These are phyloP conservation scores for Phaeotremella skinneri DNA, from an alignment of 768 basidiomycete species.

Conservation along the genomic window DNA sequence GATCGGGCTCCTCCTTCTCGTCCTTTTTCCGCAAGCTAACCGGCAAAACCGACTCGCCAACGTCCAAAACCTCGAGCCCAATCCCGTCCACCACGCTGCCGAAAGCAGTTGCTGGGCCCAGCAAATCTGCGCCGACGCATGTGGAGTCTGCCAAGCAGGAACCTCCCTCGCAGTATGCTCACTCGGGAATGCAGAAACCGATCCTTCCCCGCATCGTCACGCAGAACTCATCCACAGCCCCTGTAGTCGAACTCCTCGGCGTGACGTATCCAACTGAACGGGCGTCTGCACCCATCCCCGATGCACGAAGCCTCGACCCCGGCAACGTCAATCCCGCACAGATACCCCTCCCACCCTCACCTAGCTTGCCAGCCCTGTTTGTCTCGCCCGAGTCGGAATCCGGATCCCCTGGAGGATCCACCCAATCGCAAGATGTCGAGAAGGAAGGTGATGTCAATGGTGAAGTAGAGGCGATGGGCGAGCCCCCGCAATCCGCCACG, in stretches of 20 bases:
- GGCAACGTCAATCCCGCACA: slow-evolving; percentile 20
- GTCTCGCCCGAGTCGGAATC: slow-evolving; percentile 1
- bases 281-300: not conserved
- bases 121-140: not conserved
- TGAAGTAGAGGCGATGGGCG: too few species aligned
- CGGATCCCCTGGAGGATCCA: not conserved
- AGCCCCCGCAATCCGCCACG: not conserved
- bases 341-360: slow-evolving; percentile 41
- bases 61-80: too few species aligned
- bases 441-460: not conserved
- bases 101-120: not conserved
- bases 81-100: not conserved
- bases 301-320: not conserved
- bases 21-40: slow-evolving; percentile 30
- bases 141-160: not conserved
- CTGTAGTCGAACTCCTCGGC: not conserved
- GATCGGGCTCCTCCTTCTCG: slow-evolving; percentile 13
- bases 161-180: not conserved
- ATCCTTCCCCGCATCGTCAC: slow-evolving; percentile 6
- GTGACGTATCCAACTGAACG: not conserved
- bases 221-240: not conserved
- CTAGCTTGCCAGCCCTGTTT: slow-evolving; percentile 15
- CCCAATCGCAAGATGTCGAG: not conserved
- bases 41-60: slow-evolving; percentile 12
- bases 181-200: not conserved